Evolutionary conservation across 345 rosid species (phyloP), one percentile per base, ranked within the genome.

Genomic region (Eucalyptus albens): DNA sequence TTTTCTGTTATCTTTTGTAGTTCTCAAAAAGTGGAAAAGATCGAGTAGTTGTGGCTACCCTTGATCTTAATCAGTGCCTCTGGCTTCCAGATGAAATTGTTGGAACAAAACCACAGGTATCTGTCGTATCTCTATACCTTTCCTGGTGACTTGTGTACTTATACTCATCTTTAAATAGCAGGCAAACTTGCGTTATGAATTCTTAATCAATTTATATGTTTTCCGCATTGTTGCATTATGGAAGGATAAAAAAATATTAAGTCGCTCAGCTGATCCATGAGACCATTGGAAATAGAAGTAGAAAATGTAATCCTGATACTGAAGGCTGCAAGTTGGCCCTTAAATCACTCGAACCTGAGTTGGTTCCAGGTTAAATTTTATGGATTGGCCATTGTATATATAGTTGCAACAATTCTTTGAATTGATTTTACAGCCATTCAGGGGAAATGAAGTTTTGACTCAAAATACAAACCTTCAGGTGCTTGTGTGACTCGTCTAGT

Each of bases 81-180:
- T 93, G 94, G 91, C 98, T 97, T 91, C 97, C 97, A 4, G 98
- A 95, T 89, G 99, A 97, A 94, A 97, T 97, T 22, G 89, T 94
- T 51, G 99, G 98, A 90, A 93, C 91, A 88, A 97, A 92, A 92
- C 98, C 99, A 81, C 93, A 96, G 98, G 98, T 97, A 92, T 87
- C 40, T 83, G 51, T 27, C 2, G 13, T 77, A 77, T 77, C 47
- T 77, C 47, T 40, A 19, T 77, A 37, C 83, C 47, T 77, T 77
- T 77, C 83, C 83, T 77, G 47, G 27, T 77, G 47, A 37, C 47
- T 40, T 37, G 83, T 37, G 83, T 77, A 37, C 83, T 40, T 77
- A 21, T 77, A 40, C 47, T 77, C 27, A 77, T 21, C 83, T 77
- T 37, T 77, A 40, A 77, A 21, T 77, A 11, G 83, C 27, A 77